Evolutionary conservation across 2,329 filamentous ascomycete species (phyloP), one percentile per base, ranked within the genome.

Genomic region (Exophiala xenobiotica): DNA sequence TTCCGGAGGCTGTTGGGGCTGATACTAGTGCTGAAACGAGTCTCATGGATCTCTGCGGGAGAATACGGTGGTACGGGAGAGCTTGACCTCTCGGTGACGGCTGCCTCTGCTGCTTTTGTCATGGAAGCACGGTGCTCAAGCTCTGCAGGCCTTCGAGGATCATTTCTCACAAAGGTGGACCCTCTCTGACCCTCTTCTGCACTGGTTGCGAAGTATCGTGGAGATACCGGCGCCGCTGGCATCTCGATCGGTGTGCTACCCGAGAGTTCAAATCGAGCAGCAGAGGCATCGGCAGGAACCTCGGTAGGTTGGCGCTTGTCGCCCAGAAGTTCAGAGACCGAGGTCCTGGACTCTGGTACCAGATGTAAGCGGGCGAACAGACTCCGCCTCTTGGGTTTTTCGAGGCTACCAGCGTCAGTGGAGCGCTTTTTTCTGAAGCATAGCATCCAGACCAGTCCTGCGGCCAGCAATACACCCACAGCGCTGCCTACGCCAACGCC

Each of bases 401-500:
- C 43, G 4, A 20, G 22, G 4, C 27, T 24, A 19, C 45, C 20
- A 9, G 24, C 43, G 18, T 39, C 46, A 16, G 40, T 26, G 12
- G 23, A 20, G 8, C 31, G 29, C 27, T 46, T 56, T 40, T 47
- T 54, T 37, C 31, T 47, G 41, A 53, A 16, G 22, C 43, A 57
- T 37, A 57, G 48, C 8, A 56, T 57, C 54, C 62, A 64, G 11
- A 55, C 19, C 5, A 62, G 20, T 1, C 18, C 57, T n/a, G 58
- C 46, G 7, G 46, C 20, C 11, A 54, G 38, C 20, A 64, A 40
- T 14, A 57, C 52, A 3, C 39, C 54, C 39, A 62, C 43, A 2
- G 55, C 61, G 16, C 57, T 41, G 20, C 60, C 63, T 12, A 65
- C 50, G 1, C 60, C 64, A 23, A 66, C 64, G 3, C 61, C 65